These are phyloP conservation scores for Arachnomyces sp. DNA, from an alignment of 2,329 filamentous ascomycete species.

Conservation along the genomic window DNA sequence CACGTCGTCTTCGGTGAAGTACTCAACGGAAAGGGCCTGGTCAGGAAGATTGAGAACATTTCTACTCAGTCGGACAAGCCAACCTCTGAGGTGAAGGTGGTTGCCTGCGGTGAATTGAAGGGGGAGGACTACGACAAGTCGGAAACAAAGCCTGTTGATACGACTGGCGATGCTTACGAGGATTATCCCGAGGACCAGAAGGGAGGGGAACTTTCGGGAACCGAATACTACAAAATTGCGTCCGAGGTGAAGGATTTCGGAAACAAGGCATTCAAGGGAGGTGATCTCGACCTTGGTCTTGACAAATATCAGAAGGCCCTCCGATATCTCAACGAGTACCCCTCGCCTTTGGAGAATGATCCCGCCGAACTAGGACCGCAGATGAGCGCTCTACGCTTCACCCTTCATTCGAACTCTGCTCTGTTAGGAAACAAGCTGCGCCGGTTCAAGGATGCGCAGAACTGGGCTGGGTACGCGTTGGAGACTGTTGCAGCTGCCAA, in stretches of 20 bases:
- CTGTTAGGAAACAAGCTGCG: slow-evolving; percentile 75
- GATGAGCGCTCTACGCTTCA: slow-evolving; percentile 68
- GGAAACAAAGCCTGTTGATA: slow-evolving; percentile 62
- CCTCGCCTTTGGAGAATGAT: slow-evolving; percentile 60
- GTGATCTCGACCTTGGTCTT: slow-evolving; percentile 61
- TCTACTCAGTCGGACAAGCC: slow-evolving; percentile 73
- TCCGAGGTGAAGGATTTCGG: slow-evolving; percentile 82
- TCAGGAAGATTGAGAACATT: slow-evolving; percentile 83
- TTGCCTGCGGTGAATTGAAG: slow-evolving; percentile 76
- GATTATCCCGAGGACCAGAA: slow-evolving; percentile 85
- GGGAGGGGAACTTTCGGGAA: slow-evolving; percentile 55
- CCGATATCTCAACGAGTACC: slow-evolving; percentile 80
- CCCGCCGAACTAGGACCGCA: slow-evolving; percentile 57
- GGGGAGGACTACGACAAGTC: slow-evolving; percentile 60
- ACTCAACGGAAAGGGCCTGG: slow-evolving; percentile 79
- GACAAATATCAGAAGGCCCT: slow-evolving; percentile 93
- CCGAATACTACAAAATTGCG: slow-evolving; percentile 68
- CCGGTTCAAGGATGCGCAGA: slow-evolving; percentile 60
- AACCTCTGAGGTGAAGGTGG: slow-evolving; percentile 60
- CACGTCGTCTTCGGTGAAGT: slow-evolving; percentile 97
- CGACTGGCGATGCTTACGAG: slow-evolving; percentile 84
- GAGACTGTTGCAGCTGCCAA: slow-evolving; percentile 51
- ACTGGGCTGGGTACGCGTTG: slow-evolving; percentile 64
- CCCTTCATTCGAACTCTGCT: slow-evolving; percentile 80
- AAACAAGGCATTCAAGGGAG: slow-evolving; percentile 82